Evolutionary conservation across 768 basidiomycete species (phyloP).

Genomic region (Rhodotorula toruloides): DNA sequence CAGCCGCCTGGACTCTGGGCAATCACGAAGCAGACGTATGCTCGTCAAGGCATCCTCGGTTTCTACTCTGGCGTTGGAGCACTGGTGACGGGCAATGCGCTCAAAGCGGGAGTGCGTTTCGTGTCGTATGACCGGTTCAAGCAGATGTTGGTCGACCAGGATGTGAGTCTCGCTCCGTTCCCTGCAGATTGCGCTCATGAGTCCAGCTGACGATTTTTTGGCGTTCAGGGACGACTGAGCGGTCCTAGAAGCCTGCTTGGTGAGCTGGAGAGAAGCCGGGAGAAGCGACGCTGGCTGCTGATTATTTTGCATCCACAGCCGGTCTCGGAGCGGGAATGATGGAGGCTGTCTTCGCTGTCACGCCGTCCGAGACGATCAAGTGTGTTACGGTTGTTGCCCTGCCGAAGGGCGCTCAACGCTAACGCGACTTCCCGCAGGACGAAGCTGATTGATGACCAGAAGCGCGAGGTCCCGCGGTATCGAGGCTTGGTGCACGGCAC

Average conservation of each 20-base stretch:
- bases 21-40: conserved; percentile 69
- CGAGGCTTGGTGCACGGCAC: conserved; percentile 84
- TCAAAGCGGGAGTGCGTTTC: conserved; percentile 94
- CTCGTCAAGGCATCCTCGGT: conserved; percentile 68
- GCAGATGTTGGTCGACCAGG: conserved; percentile 66
- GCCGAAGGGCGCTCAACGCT: too few relatives aligned
- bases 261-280: too few relatives aligned
- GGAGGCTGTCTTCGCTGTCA: conserved; percentile 86
- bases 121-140: conserved; percentile 93
- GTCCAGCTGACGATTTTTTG: neutral
- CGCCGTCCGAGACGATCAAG: conserved; percentile 98
- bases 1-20: conserved; percentile 66
- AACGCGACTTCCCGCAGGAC: conserved; percentile 58
- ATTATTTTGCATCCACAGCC: conserved; percentile 41
- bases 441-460: conserved; percentile 91
- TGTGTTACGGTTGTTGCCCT: too few relatives aligned
- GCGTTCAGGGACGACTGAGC: conserved; percentile 74
- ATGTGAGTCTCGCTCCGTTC: conserved; percentile 54
- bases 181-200: neutral
- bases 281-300: neutral
- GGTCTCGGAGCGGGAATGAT: conserved; percentile 70
- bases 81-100: conserved; percentile 79
- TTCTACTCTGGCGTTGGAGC: conserved; percentile 71
- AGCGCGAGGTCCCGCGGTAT: conserved; percentile 75
- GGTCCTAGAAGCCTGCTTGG: conserved; percentile 78